Evolutionary conservation across 106 monocot species (phyloP).

Genomic region (Acanthochlamys bracteata): DNA sequence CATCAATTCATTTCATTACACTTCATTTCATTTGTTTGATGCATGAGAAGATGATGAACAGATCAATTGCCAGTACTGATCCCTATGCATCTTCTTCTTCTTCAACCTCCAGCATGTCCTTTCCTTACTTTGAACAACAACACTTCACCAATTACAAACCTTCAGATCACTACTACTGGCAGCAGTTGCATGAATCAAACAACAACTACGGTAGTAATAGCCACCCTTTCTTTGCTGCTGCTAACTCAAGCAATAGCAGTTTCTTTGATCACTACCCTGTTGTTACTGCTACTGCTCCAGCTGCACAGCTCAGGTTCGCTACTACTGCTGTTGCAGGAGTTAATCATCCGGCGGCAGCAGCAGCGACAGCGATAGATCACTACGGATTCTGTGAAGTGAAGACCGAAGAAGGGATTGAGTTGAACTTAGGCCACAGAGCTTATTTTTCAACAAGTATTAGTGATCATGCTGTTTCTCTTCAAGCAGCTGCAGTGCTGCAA

Average conservation of each 20-base stretch:
- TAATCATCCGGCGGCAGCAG: too few relatives aligned
- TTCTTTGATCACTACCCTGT: neutral
- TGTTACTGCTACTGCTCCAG: neutral
- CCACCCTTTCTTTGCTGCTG: neutral
- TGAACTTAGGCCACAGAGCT: constrained; percentile 37
- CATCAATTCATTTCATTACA: neutral
- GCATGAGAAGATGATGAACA: constrained; percentile 15
- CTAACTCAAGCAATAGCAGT: too few relatives aligned
- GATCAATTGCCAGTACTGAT: constrained; percentile 3
- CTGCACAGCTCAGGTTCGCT: neutral
- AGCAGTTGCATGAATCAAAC: neutral
- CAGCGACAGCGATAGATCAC: neutral
- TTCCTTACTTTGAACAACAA: neutral
- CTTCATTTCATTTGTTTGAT: too few relatives aligned
- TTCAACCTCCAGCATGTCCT: constrained; percentile 4
- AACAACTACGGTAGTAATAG: neutral
- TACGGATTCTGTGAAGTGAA: neutral
- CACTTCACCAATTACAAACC: neutral
- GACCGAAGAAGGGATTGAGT: constrained; percentile 16
- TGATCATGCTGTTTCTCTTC: constrained; percentile 20
- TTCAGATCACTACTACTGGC: neutral
- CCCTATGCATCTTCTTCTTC: neutral
- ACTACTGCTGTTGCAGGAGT: neutral
- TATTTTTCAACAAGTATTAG: constrained; percentile 20
- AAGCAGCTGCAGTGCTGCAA: constrained; percentile 16